Base-by-base conservation (phyloP, 164 flowering plant genomes). In the Vitis rotundifolia region DNA sequence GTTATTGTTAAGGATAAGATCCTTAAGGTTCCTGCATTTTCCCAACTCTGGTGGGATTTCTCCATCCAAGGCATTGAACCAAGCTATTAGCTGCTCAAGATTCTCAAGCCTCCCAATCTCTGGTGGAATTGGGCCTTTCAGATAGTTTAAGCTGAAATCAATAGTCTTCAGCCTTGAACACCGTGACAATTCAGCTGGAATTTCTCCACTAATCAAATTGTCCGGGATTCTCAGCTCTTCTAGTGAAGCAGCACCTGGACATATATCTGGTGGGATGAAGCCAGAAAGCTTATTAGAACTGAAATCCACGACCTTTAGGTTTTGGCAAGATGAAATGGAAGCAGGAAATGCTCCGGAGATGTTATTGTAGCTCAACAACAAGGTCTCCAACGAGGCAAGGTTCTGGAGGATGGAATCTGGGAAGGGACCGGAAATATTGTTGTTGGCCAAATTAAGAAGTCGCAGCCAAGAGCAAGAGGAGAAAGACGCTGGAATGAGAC, bases 1-100 rank as follows among this genome's bases (percentile, higher is more conserved):
- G 54, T 93, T 93, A 65, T 91, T 91, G 73, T 93, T 91, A 69
- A 91, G 83, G 51, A 93, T 91, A 12, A 93, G 86, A 75, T 85
- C 85, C 78, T 85, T 90, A 19, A 91, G 84, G 9, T 77, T 88
- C 71, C 72, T 73, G 73, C 91, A 89, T 18, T 80, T 81, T 19
- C 98, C 97, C 49, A 93, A 31, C 73, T 92, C 90, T 26, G 84
- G 75, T 7, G 98, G 98, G 62, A 94, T 86, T 37, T 52, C 73
- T 9, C 97, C 98, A n/a, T 76, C 80, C 76, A 94, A 73, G 9
- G 84, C 81, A 73, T 94, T 94, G 77, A 80, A 92, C 98, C 98
- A 94, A 2, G 93, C 97, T 61, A 92, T 87, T 16, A 94, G 67
- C 67, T 87, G 91, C 85, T 92, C 97, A 1, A 94, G 87, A 63